phyloP scores from a whole-genome alignment of 2,329 filamentous ascomycete genomes.

The Plenodomus lindquistii region DNA sequence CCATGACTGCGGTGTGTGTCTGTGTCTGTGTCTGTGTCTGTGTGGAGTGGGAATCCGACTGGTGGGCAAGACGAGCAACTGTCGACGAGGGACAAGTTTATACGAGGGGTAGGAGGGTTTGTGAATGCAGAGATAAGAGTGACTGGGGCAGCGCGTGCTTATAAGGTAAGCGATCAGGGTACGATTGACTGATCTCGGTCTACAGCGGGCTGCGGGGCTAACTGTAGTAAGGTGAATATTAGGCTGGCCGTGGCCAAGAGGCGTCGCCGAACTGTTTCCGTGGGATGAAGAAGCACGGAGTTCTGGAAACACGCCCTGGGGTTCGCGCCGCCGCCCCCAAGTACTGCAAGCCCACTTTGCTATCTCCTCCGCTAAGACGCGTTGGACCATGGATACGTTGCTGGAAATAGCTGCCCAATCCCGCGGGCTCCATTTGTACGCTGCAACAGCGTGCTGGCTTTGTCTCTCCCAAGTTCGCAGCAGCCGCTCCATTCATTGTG shows the following conservation, averaged over 20 bases:
- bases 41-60: constrained; percentile 7
- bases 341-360: constrained; percentile 19
- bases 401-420: constrained; percentile 20
- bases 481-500: no score
- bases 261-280: constrained; percentile 43
- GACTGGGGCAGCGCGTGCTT: constrained; percentile 28
- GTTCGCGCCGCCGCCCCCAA: constrained; percentile 10
- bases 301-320: constrained; percentile 14
- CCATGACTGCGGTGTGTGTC: constrained; percentile 38
- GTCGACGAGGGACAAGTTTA: constrained; percentile 12
- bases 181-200: constrained; percentile 31
- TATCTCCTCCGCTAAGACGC: constrained; percentile 19
- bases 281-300: constrained; percentile 44
- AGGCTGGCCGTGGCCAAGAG: constrained; percentile 40
- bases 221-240: constrained; percentile 23
- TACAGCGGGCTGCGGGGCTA: constrained; percentile 42
- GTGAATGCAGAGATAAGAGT: constrained; percentile 32
- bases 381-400: constrained; percentile 20
- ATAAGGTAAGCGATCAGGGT: constrained; percentile 30
- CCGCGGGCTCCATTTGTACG: constrained; percentile 4
- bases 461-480: constrained; percentile 3
- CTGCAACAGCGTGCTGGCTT: background rate
- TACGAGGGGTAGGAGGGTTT: constrained; percentile 21
- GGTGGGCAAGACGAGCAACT: constrained; percentile 5
- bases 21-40: constrained; percentile 17